phyloP scores from a whole-genome alignment of 2,329 filamentous ascomycete species.

The Metarhizium guizhouense region DNA sequence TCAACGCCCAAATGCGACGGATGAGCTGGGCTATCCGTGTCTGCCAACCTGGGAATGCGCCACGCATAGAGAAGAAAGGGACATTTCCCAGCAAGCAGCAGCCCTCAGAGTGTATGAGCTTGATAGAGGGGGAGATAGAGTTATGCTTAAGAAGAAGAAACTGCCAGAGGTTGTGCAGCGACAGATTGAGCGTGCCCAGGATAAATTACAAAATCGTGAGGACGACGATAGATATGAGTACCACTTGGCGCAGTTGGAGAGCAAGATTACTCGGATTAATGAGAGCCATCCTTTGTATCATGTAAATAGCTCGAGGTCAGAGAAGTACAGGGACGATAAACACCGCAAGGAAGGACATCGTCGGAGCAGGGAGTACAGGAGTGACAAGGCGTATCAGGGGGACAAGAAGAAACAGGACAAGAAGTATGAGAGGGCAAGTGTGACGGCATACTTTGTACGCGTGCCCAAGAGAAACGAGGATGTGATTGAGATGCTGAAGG shows the following conservation, averaged over 20 bases:
- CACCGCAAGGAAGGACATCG: not conserved
- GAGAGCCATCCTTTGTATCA: constrained; percentile 5
- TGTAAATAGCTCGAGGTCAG: not conserved
- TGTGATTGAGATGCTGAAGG: constrained; percentile 17
- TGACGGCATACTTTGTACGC: constrained; percentile 38
- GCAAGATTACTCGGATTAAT: constrained; percentile 21
- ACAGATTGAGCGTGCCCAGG: constrained; percentile 32
- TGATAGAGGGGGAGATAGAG: constrained; percentile 15
- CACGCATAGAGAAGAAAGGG: constrained; percentile 21
- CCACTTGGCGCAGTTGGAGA: constrained; percentile 35
- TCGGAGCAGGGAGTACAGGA: not conserved
- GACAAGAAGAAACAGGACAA: constrained; percentile 19
- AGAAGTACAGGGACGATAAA: constrained; percentile 1
- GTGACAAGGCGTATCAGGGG: constrained; percentile 2
- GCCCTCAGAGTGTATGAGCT: constrained; percentile 28
- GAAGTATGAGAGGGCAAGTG: constrained; percentile 27
- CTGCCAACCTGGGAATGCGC: constrained; percentile 32
- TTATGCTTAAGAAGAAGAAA: constrained; percentile 28
- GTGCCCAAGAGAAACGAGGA: constrained; percentile 23
- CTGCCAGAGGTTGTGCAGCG: constrained; percentile 27
- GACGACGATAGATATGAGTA: constrained; percentile 29
- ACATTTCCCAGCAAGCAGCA: constrained; percentile 29
- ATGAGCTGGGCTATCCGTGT: constrained; percentile 24
- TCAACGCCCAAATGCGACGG: constrained; percentile 19
- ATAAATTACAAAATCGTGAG: constrained; percentile 25